Base-by-base conservation (phyloP, 1,139 yeast species). In the Pichiaceae sp. region DNA sequence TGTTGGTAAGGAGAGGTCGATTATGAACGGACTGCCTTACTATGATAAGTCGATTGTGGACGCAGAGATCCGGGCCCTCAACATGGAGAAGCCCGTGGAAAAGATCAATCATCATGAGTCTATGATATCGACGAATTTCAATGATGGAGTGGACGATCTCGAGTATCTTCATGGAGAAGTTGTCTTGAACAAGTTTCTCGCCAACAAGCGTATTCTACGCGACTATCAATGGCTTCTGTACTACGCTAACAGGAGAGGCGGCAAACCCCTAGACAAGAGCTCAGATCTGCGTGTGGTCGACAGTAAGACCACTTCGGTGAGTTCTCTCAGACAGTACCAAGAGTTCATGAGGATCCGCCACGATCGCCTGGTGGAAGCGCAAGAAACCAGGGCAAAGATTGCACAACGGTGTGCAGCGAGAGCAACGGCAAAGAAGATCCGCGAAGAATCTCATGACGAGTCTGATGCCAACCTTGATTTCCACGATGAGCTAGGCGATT, bases 131-230 rank as follows among this genome's bases (percentile, higher is more conserved):
- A 32, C 38, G 5, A 39, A 41, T 17, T 37, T 47, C 30, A 46
- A 50, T 38, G 46, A 48, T 29, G 48, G 55, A 1, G 45, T 57
- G 23, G 59, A 54, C 37, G 57, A 56, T 36, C 41, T 57, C 12
- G 62, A 58, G 36, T 52, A 53, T 35, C 34, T 54, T n/a, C 62
- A 58, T 36, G 59, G 59, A 19, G 52, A 50, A 16, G 61, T 56
- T 16, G 55, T 57, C 8, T 29, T 50, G 31, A 58, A 58, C 40
- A 56, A 56, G 40, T 56, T 56, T 34, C 35, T 56, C 20, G 55
- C 49, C 41, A 55, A 56, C 42, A 57, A 56, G 38, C 40, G 62
- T 23, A 37, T 52, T 4, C 32, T 58, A 20, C 43, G 63, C 38
- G 47, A 52, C 28, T 52, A 52, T 34, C 62, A 57, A 36, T 58